These are phyloP conservation scores for Dictyostelium purpureum DNA, from an alignment of 78 protist species.

Conservation along the genomic window DNA sequence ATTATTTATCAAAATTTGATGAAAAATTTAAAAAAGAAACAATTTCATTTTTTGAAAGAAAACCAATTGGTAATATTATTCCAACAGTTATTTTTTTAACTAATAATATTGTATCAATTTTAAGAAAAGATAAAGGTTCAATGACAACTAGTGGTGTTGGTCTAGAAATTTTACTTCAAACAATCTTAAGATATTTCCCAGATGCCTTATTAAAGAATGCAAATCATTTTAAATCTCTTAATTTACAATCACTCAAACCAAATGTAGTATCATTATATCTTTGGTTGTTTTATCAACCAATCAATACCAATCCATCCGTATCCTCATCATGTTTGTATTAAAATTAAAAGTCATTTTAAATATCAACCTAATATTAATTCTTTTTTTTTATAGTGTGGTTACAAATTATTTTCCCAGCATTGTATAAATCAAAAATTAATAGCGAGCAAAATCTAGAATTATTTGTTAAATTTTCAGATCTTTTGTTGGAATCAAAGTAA, in stretches of 20 bases:
- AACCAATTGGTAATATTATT: neutral
- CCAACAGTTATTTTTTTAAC: constrained; percentile 25
- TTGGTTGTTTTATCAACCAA: constrained; percentile 42
- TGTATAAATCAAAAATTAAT: neutral
- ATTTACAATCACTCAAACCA: constrained; percentile 11
- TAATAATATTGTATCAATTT: constrained; percentile 36
- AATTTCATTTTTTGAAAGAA: constrained; percentile 1
- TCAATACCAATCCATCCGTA: neutral
- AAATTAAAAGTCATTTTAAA: neutral
- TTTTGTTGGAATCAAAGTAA: neutral
- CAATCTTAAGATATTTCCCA: constrained; percentile 24
- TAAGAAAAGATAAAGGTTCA: constrained; percentile 39
- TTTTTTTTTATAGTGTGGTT: constrained; percentile 10
- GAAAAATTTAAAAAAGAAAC: constrained; percentile 44
- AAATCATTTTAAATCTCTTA: neutral
- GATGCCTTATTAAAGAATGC: neutral
- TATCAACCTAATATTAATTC: neutral
- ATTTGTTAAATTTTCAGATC: neutral
- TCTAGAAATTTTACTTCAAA: constrained; percentile 32
- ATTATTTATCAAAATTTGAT: constrained; percentile 28
- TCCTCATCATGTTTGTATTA: neutral
- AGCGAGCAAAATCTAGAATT: neutral
- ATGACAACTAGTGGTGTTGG: constrained; percentile 47
- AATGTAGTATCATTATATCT: neutral
- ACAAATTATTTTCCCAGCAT: constrained; percentile 1